These are phyloP conservation scores for Solanum chilense DNA, from an alignment of 257 asterid genomes.

Conservation along the genomic window DNA sequence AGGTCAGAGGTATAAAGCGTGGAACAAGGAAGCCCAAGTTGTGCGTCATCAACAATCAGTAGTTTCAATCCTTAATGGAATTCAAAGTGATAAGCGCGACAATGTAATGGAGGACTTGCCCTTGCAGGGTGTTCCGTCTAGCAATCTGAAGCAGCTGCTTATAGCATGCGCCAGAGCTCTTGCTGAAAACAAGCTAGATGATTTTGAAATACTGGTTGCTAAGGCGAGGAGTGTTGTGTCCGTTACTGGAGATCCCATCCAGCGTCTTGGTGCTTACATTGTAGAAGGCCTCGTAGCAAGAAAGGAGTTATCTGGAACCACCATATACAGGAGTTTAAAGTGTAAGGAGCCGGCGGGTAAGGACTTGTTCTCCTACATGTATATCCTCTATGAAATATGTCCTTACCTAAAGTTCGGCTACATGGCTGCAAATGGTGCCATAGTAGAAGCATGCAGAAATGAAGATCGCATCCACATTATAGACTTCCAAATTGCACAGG, in stretches of 20 bases:
- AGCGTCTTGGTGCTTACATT: conserved; percentile 93
- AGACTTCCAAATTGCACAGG: conserved; percentile 84
- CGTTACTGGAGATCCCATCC: conserved; percentile 79
- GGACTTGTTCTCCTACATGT: conserved; percentile 80
- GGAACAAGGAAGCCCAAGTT: neutral
- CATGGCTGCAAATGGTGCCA: conserved; percentile 98
- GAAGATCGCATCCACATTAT: conserved; percentile 74
- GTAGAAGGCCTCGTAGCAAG: conserved; percentile 81
- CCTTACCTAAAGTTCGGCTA: conserved; percentile 92
- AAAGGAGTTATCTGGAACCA: conserved; percentile 70
- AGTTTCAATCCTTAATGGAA: neutral
- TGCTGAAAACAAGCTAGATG: neutral
- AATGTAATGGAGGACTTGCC: neutral
- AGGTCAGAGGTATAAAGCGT: neutral
- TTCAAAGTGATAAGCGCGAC: neutral
- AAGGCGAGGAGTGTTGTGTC: conserved; percentile 31
- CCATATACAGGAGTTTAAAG: conserved; percentile 64
- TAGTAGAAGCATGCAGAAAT: conserved; percentile 76
- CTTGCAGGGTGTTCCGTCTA: neutral
- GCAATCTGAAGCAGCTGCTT: conserved; percentile 2
- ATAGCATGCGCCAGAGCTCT: conserved; percentile 1
- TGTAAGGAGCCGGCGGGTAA: conserved; percentile 69
- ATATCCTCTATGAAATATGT: conserved; percentile 70
- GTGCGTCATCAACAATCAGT: neutral
- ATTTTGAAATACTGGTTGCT: neutral